These are phyloP conservation scores for Giardia duodenalis DNA, from an alignment of 208 protist genomes.

Conservation along the genomic window DNA sequence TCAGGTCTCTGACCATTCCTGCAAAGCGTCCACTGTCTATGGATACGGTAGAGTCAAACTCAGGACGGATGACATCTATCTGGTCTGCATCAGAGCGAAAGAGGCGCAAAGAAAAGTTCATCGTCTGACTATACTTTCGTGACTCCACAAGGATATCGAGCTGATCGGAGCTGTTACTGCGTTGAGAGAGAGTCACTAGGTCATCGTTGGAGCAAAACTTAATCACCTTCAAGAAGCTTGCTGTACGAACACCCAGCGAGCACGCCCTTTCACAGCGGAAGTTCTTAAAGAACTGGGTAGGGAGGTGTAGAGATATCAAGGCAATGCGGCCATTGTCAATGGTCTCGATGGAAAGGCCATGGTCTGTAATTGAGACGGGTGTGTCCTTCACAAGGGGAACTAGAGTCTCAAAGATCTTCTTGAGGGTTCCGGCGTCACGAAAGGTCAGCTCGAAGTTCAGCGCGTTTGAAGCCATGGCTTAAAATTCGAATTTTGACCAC, in stretches of 20 bases:
- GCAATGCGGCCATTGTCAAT: slow-evolving; percentile 21
- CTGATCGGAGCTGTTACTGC: neutral
- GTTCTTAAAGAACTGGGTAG: neutral
- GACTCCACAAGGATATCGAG: slow-evolving; percentile 26
- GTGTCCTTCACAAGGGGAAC: neutral
- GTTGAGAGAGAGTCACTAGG: slow-evolving; percentile 12
- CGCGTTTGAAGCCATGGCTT: neutral
- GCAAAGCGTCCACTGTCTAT: neutral
- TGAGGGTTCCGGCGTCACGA: neutral
- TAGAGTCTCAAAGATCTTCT: neutral
- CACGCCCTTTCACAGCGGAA: neutral
- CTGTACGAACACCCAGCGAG: neutral
- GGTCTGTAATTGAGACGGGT: neutral
- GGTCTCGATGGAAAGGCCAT: slow-evolving; percentile 17
- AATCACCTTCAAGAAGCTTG: neutral
- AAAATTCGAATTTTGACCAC: too few species aligned
- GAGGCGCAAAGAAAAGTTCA: neutral
- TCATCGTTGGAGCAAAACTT: slow-evolving; percentile 24
- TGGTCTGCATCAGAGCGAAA: neutral
- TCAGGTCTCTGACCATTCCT: neutral
- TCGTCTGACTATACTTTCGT: neutral
- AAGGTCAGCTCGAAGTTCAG: slow-evolving; percentile 1
- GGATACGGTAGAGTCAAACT: neutral
- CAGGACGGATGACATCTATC: neutral
- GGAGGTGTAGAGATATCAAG: neutral